A percentile compares a stretch with the other conserved stretches of the same genome.
These are phyloP conservation scores for Xylaria scruposa DNA, from an alignment of 495 filamentous ascomycete genomes.

Conservation along the genomic window DNA sequence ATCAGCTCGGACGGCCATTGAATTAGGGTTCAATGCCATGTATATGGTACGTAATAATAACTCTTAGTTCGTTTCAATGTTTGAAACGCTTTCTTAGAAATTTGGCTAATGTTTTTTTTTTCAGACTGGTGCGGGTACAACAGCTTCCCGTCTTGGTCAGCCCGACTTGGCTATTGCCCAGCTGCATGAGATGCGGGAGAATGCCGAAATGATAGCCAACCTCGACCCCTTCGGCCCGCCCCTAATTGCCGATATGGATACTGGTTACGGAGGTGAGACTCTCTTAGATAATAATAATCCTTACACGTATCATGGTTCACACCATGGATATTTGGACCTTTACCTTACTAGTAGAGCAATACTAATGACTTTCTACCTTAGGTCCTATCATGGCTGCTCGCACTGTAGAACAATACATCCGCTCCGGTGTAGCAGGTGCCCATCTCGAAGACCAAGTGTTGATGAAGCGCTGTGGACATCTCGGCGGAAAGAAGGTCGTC, in stretches of 20 bases:
- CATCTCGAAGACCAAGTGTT: slow-evolving; percentile 75
- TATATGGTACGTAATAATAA: slow-evolving; percentile 64
- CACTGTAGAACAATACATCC: slow-evolving; percentile 67
- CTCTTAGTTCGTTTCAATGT: not conserved
- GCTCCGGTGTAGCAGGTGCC: slow-evolving; percentile 68
- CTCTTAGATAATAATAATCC: not conserved
- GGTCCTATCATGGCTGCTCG: slow-evolving; percentile 65
- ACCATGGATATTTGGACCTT: not conserved
- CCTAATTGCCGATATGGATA: slow-evolving; percentile 72
- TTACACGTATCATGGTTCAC: not conserved
- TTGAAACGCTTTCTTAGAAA: not conserved
- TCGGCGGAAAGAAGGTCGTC: slow-evolving; percentile 67
- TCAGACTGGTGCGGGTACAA: slow-evolving; percentile 71
- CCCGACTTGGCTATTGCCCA: slow-evolving; percentile 68
- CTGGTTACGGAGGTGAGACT: slow-evolving; percentile 61
- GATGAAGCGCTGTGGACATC: slow-evolving; percentile 69
- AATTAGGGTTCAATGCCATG: slow-evolving; percentile 64
- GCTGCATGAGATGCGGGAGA: slow-evolving; percentile 66
- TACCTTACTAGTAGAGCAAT: not conserved
- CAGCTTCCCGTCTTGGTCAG: slow-evolving; percentile 65
- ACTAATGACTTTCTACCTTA: slow-evolving; percentile 29
- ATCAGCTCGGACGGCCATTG: slow-evolving; percentile 67
- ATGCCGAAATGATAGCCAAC: slow-evolving; percentile 71
- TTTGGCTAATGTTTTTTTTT: slow-evolving; percentile 22
- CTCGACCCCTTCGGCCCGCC: slow-evolving; percentile 62